Percentiles rank a stretch among this genome's conserved stretches.
Conservation (phyloP, 345 rosid genomes). For the Bruguiera gymnorhiza region DNA sequence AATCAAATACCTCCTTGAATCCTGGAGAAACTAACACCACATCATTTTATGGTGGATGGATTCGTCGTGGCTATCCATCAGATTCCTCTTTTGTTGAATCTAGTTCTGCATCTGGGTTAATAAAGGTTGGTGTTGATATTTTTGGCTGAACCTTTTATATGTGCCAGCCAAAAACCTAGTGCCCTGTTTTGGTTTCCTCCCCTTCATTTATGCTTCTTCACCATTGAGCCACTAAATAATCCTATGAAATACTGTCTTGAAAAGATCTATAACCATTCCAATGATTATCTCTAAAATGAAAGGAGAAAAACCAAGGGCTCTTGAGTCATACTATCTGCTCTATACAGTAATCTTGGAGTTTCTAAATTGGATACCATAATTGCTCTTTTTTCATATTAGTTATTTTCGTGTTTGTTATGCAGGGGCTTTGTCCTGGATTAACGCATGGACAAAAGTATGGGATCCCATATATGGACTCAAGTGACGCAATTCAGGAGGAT, state of each 20-base stretch:
- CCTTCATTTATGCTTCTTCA: background rate
- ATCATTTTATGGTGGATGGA: constrained; percentile 31
- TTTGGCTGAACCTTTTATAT: background rate
- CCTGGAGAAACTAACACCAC: constrained; percentile 42
- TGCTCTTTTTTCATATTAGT: background rate
- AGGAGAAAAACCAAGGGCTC: background rate
- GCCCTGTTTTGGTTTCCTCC: background rate
- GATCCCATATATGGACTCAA: constrained; percentile 45
- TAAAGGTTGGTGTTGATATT: constrained; percentile 53
- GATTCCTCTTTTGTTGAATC: constrained; percentile 44
- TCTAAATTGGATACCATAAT: background rate
- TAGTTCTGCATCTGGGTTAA: constrained; percentile 52
- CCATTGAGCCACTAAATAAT: background rate
- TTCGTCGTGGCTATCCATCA: constrained; percentile 21
- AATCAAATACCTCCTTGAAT: constrained; percentile 29
- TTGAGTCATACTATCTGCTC: background rate
- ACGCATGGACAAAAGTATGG: constrained; percentile 81
- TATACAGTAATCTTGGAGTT: background rate
- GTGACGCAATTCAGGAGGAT: constrained; percentile 18
- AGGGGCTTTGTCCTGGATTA: constrained; percentile 87
- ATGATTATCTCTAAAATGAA: background rate
- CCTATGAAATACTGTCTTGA: background rate
- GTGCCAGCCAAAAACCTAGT: background rate
- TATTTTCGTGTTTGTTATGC: constrained; percentile 17
- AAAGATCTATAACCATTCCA: background rate